Conservation (phyloP, 2,329 filamentous ascomycete species). For the Fusarium mundagurra region DNA sequence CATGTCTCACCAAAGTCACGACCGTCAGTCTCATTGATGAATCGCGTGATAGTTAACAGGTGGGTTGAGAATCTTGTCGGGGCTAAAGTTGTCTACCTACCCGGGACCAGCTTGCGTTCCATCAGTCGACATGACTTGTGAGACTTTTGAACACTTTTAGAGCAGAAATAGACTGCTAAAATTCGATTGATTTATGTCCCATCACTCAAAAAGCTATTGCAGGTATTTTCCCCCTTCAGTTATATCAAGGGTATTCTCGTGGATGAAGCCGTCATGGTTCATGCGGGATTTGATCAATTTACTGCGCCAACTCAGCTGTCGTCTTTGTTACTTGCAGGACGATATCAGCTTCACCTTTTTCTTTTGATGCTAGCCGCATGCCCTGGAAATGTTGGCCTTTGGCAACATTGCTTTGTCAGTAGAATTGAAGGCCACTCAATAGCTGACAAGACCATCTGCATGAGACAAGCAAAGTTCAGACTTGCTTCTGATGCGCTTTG, state of each 20-base stretch:
- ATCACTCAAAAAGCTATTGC: not conserved
- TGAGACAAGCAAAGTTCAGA: not conserved
- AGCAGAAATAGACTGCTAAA: not conserved
- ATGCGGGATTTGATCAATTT: not conserved
- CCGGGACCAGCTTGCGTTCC: not conserved
- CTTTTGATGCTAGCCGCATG: not conserved
- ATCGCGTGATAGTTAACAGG: not conserved
- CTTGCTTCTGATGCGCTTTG: not conserved
- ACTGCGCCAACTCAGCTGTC: accelerated
- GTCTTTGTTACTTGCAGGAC: accelerated
- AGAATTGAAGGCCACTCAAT: accelerated
- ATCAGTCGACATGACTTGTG: too few relatives aligned
- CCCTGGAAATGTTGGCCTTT: not conserved
- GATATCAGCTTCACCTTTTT: not conserved
- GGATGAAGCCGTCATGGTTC: not conserved
- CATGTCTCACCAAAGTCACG: not conserved
- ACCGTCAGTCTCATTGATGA: too few relatives aligned
- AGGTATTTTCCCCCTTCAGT: accelerated
- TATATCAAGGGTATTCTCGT: accelerated
- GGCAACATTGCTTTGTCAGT: accelerated
- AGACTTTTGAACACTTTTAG: too few relatives aligned
- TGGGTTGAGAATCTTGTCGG: accelerated
- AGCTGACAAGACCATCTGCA: not conserved
- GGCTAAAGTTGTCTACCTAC: not conserved
- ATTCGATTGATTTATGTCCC: accelerated